Percentiles rank a stretch among this genome's conserved stretches.
phyloP scores from a whole-genome alignment of 805 yeast species.

The Nakazawaea peltata region DNA sequence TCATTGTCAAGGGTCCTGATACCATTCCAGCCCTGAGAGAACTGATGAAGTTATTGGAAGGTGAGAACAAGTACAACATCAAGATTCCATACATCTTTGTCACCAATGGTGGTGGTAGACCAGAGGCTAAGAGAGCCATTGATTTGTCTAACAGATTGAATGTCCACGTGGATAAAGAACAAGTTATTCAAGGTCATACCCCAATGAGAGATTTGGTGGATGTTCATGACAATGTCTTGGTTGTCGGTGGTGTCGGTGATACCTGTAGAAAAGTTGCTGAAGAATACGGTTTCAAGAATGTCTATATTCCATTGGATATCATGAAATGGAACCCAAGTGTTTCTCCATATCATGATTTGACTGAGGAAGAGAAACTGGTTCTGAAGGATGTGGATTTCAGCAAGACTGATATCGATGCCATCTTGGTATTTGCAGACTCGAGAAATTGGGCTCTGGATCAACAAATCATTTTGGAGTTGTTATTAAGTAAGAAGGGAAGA shows the following conservation, averaged over 20 bases:
- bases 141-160: constrained; percentile 60
- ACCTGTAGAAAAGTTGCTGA: constrained; percentile 77
- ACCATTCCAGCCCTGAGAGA: constrained; percentile 74
- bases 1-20: constrained; percentile 75
- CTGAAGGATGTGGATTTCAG: constrained; percentile 59
- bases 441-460: constrained; percentile 92
- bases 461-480: constrained; percentile 77
- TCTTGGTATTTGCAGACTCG: constrained; percentile 85
- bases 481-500: constrained; percentile 67
- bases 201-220: constrained; percentile 82
- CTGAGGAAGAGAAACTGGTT: constrained; percentile 58
- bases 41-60: constrained; percentile 67
- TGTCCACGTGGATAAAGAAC: constrained; percentile 58
- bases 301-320: constrained; percentile 73
- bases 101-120: constrained; percentile 90
- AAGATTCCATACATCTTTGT: constrained; percentile 78
- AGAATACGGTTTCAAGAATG: constrained; percentile 77
- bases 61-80: constrained; percentile 69
- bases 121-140: constrained; percentile 65
- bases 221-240: constrained; percentile 64
- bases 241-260: constrained; percentile 86
- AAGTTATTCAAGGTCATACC: constrained; percentile 88
- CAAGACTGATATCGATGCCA: constrained; percentile 64
- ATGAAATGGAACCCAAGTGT: constrained; percentile 85
- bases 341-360: constrained; percentile 71